Evolutionary conservation across 768 basidiomycete genomes (phyloP), one percentile per base, ranked within the genome.

Genomic region (Phanerodontia chrysosporium): DNA sequence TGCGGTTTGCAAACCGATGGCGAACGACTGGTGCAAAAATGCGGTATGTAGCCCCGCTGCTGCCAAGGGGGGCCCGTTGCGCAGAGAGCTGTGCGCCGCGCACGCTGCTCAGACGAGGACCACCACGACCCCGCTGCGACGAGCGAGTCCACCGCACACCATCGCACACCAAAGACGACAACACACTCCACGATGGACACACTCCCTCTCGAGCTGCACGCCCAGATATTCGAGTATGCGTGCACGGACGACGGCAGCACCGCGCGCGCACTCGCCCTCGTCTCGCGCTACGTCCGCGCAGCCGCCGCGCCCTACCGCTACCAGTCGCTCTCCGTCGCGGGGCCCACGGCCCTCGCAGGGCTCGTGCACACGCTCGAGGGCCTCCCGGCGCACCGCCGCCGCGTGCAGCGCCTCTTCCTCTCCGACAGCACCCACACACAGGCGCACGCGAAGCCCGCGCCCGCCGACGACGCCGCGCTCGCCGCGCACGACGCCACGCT

Each of bases 351-450:
- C 39, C 62, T 71, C 51, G 51, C 63, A n/a, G 55, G 66, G 10
- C 65, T 71, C 58, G 56, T 54, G 29, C 18, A 54, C n/a, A 55
- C 60, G 32, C 70, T 80, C 14, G 70, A 74, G 49, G 57, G 45
- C 12, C 67, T 67, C 1, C 77, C 78, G 3, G 45, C 65, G 0
- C 75, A 78, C 64, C 61, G 74, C 29, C 74, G 79, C 13, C 69
- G 68, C 49, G 71, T 82, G 29, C 69, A 72, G 49, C 75, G 78
- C 55, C 72, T 83, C 51, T 82, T 78, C 69, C 70, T 83, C 27
- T 75, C 75, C 49, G 75, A 78, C 61, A 60, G 62, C 61, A 59
- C 62, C 14, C 55, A 55, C 56, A 59, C 44, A 30, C 55, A 44
- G 51, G 65, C 35, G n/a, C n/a, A n/a, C n/a, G n/a, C n/a, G n/a